Evolutionary conservation across 371 early-diverging fungal species (phyloP).

Genomic region (Mucor lusitanicus): DNA sequence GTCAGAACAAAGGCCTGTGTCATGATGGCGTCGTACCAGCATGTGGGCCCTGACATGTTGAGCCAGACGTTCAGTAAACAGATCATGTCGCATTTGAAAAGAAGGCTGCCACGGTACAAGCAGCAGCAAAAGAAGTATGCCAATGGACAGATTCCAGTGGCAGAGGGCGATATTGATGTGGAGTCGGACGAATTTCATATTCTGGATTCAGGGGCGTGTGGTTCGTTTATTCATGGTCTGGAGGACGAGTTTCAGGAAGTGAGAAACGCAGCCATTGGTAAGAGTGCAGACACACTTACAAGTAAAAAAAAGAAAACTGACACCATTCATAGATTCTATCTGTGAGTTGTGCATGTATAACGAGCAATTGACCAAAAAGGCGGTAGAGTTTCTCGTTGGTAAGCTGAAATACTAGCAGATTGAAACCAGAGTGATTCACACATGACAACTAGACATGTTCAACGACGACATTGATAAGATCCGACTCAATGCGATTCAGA

Average conservation of each 20-base stretch:
- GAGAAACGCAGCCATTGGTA: slow-evolving; percentile 81
- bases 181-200: slow-evolving; percentile 65
- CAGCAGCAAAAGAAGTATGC: slow-evolving; percentile 26
- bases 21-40: slow-evolving; percentile 63
- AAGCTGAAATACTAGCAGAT: slow-evolving; percentile 9
- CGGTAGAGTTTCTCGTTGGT: slow-evolving; percentile 79
- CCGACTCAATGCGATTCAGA: slow-evolving; percentile 78
- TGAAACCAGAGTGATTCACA: neutral
- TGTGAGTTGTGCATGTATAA: slow-evolving; percentile 70
- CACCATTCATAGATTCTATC: slow-evolving; percentile 69
- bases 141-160: slow-evolving; percentile 48
- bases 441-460: slow-evolving; percentile 74
- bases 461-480: slow-evolving; percentile 88
- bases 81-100: slow-evolving; percentile 65
- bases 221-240: slow-evolving; percentile 90
- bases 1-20: slow-evolving; percentile 73
- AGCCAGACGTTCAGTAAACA: slow-evolving; percentile 78
- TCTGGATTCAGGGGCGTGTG: slow-evolving; percentile 77
- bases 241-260: slow-evolving; percentile 93
- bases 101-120: slow-evolving; percentile 22
- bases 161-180: slow-evolving; percentile 70
- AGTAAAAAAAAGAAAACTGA: no score
- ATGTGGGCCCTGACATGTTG: slow-evolving; percentile 59
- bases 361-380: slow-evolving; percentile 62
- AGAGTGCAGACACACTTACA: neutral